phyloP scores from a whole-genome alignment of 495 filamentous ascomycete species.

The Neurospora sp. region DNA sequence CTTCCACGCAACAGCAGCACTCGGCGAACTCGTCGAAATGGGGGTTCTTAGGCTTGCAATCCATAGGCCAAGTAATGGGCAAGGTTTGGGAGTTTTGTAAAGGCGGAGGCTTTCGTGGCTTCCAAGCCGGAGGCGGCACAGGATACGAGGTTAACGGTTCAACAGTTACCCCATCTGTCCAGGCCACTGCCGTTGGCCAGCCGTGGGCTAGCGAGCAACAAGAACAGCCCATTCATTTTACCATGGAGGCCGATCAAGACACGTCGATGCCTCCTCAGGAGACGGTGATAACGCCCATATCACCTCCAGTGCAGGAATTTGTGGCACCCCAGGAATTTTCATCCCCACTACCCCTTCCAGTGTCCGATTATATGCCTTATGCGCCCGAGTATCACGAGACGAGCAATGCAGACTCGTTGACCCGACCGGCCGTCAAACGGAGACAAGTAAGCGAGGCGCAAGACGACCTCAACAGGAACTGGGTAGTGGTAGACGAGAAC shows the following conservation, averaged over 20 bases:
- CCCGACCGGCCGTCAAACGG: constrained; percentile 38
- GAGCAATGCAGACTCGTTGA: constrained; percentile 33
- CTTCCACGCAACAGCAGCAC: background rate
- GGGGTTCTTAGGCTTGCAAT: constrained; percentile 33
- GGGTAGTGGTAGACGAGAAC: constrained; percentile 59
- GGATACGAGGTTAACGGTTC: constrained; percentile 44
- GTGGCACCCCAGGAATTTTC: background rate
- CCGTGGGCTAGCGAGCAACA: background rate
- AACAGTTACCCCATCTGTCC: constrained; percentile 13
- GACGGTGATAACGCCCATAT: background rate
- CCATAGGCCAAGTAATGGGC: constrained; percentile 51
- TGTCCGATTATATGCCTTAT: constrained; percentile 9
- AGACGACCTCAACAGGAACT: constrained; percentile 53
- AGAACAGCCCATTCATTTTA: constrained; percentile 1
- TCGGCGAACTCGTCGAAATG: constrained; percentile 22
- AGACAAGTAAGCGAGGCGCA: constrained; percentile 37
- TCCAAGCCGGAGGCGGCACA: constrained; percentile 72
- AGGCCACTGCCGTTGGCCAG: background rate
- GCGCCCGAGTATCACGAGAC: constrained; percentile 17
- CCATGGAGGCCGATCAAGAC: background rate
- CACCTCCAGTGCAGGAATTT: background rate
- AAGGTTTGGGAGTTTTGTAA: constrained; percentile 79
- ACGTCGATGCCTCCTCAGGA: background rate
- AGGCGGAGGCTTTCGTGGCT: constrained; percentile 62
- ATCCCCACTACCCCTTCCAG: background rate